Conservation (phyloP, 2,329 filamentous ascomycete genomes). For the Curvularia sp. region DNA sequence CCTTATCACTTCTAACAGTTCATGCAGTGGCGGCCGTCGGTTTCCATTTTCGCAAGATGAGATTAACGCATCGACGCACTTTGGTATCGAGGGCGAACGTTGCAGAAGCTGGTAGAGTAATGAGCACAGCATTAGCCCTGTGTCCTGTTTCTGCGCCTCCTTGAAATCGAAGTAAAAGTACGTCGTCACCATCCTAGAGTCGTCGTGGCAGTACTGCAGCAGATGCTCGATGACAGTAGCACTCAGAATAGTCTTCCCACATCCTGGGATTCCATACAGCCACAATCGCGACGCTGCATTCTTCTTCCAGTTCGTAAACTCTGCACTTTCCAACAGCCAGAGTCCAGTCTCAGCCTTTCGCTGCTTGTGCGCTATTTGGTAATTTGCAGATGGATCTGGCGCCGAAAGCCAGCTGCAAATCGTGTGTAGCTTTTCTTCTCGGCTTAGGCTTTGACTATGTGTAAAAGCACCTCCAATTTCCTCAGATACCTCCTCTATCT, state of each 20-base stretch:
- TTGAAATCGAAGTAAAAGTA: slow-evolving; percentile 51
- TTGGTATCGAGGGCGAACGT: slow-evolving; percentile 19
- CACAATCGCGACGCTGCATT: slow-evolving; percentile 43
- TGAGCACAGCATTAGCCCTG: slow-evolving; percentile 48
- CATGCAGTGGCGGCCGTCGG: slow-evolving; percentile 30
- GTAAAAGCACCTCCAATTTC: too few relatives aligned
- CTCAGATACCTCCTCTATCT: too few relatives aligned
- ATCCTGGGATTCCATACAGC: slow-evolving; percentile 53
- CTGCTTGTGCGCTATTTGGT: slow-evolving; percentile 39
- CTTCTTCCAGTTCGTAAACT: slow-evolving; percentile 44
- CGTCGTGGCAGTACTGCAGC: slow-evolving; percentile 21
- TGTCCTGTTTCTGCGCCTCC: slow-evolving; percentile 45
- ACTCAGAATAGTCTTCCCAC: slow-evolving; percentile 53
- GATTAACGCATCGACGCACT: slow-evolving; percentile 34
- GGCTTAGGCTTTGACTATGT: neutral
- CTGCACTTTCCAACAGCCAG: slow-evolving; percentile 45
- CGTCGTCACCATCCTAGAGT: slow-evolving; percentile 17
- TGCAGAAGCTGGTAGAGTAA: slow-evolving; percentile 48
- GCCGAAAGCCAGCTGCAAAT: slow-evolving; percentile 43
- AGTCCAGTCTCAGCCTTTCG: slow-evolving; percentile 44
- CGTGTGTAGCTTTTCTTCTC: slow-evolving; percentile 11
- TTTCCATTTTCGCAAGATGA: slow-evolving; percentile 31
- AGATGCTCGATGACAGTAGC: slow-evolving; percentile 48
- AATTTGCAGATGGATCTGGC: slow-evolving; percentile 48
- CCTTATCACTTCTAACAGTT: slow-evolving; percentile 28